Conservation (phyloP, 2,329 filamentous ascomycete genomes). For the Penicillium sp. region DNA sequence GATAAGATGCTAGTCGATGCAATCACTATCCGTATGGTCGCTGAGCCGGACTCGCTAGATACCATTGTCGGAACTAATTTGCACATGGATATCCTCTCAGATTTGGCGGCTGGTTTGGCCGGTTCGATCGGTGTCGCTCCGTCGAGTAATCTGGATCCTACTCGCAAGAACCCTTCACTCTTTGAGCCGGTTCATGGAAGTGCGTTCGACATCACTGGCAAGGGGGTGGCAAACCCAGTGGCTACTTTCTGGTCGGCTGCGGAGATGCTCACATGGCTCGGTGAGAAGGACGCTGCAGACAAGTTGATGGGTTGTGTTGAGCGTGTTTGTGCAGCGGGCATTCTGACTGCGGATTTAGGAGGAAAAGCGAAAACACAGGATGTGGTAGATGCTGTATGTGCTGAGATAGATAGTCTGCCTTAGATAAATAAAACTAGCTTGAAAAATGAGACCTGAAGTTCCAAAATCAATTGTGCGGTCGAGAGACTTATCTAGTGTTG, state of each 20-base stretch:
- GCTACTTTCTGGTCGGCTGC: constrained; percentile 72
- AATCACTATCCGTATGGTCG: constrained; percentile 61
- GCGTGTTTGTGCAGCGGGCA: constrained; percentile 58
- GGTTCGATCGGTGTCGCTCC: constrained; percentile 74
- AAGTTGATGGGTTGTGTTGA: constrained; percentile 64
- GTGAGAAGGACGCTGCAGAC: constrained; percentile 61
- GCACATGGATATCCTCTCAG: constrained; percentile 69
- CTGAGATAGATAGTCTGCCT: constrained; percentile 49
- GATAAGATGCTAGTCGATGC: constrained; percentile 64
- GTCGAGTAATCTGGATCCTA: constrained; percentile 70
- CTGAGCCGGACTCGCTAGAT: constrained; percentile 55
- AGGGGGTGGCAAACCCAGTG: constrained; percentile 64
- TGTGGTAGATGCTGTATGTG: constrained; percentile 61
- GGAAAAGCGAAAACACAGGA: constrained; percentile 61
- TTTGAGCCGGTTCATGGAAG: constrained; percentile 70
- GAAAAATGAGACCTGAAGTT: too few relatives aligned
- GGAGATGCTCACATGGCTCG: constrained; percentile 69
- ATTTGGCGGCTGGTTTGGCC: constrained; percentile 70
- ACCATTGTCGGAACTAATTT: constrained; percentile 61
- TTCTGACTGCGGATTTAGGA: constrained; percentile 64
- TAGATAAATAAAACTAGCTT: neutral
- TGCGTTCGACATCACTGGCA: constrained; percentile 67
- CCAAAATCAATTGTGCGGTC: too few relatives aligned
- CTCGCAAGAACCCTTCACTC: constrained; percentile 61
- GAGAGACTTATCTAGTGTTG: neutral